These are phyloP conservation scores for Puya raimondii DNA, from an alignment of 176 grass and related monocot species.

Conservation along the genomic window DNA sequence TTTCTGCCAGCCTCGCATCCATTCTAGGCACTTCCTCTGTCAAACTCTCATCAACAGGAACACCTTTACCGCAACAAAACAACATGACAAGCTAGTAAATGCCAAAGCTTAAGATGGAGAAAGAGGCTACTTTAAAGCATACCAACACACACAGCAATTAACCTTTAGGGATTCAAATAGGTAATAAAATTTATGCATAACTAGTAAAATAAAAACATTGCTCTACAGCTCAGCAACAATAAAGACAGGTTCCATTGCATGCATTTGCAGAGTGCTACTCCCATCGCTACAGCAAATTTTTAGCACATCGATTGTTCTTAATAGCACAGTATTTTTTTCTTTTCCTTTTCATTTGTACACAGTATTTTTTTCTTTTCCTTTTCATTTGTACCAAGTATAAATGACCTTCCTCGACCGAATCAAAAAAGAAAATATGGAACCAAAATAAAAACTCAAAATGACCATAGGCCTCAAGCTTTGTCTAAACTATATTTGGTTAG, in stretches of 20 bases:
- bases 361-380: not conserved
- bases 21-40: constrained; percentile 47
- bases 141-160: not conserved
- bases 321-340: not conserved
- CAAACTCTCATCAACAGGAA: constrained; percentile 25
- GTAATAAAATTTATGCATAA: not conserved
- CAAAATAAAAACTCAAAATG: not conserved
- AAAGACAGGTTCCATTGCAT: too few relatives aligned
- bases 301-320: not conserved
- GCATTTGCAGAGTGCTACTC: not conserved
- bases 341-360: not conserved
- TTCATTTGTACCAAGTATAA: not conserved
- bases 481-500: not conserved
- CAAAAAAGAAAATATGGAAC: not conserved
- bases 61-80: constrained; percentile 20
- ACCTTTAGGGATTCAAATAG: not conserved
- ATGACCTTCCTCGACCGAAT: not conserved
- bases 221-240: too few relatives aligned
- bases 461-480: not conserved
- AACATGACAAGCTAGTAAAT: not conserved
- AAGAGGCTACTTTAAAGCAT: not conserved
- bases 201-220: too few relatives aligned
- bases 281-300: not conserved
- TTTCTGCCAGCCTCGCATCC: constrained; percentile 74
- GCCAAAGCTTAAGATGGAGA: not conserved